Evolutionary conservation across 345 rosid genomes (phyloP).

Genomic region (Gossypium ekmanianum): DNA sequence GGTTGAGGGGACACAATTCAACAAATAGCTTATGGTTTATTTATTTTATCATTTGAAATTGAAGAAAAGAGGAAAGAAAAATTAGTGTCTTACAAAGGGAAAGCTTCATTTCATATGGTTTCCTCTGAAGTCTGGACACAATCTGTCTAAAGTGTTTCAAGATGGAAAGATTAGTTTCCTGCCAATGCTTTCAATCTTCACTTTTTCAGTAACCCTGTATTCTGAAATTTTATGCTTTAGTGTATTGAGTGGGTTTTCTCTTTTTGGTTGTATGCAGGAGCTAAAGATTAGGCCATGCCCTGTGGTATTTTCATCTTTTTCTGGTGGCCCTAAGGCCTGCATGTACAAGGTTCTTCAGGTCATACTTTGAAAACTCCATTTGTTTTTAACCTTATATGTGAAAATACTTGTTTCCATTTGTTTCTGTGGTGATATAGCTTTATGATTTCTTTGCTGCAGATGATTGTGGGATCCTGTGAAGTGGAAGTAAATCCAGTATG

Average conservation of each 20-base stretch:
- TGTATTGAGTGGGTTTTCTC: constrained; percentile 2
- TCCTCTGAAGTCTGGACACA: too few relatives aligned
- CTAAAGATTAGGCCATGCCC: constrained; percentile 71
- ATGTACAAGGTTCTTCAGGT: constrained; percentile 86
- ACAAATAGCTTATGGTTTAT: too few relatives aligned
- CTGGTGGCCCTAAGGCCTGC: constrained; percentile 90
- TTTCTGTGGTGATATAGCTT: neutral
- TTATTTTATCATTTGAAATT: too few relatives aligned
- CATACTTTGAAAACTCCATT: constrained; percentile 14
- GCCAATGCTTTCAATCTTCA: neutral
- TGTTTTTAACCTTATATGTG: neutral
- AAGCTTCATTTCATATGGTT: neutral
- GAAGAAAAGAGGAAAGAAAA: too few relatives aligned
- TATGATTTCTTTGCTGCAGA: constrained; percentile 43
- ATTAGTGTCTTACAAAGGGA: neutral
- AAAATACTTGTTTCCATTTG: constrained; percentile 2
- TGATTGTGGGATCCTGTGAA: constrained; percentile 59
- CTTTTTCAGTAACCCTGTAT: neutral
- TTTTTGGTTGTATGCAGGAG: constrained; percentile 42
- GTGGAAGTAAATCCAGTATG: constrained; percentile 47
- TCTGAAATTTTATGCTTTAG: neutral
- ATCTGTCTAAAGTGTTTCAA: neutral
- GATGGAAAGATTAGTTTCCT: neutral
- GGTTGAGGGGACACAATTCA: too few relatives aligned
- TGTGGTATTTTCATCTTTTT: constrained; percentile 75